Conservation (phyloP, 2,329 filamentous ascomycete species). For the Neonectria neomacrospora region DNA sequence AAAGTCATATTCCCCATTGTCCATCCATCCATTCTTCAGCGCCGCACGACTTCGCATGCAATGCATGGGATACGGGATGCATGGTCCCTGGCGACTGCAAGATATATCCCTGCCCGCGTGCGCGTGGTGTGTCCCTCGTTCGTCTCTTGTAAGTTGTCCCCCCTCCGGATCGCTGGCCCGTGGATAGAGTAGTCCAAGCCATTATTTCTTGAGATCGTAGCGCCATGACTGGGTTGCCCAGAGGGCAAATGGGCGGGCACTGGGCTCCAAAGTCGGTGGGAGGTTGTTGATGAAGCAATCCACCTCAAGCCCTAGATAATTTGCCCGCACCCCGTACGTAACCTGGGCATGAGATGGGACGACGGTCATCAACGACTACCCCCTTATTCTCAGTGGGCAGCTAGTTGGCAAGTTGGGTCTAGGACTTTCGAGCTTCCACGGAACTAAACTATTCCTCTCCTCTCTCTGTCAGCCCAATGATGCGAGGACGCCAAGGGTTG, state of each 20-base stretch:
- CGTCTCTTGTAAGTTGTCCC: neutral
- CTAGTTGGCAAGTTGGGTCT: neutral
- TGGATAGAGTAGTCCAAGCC: neutral
- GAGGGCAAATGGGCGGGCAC: neutral
- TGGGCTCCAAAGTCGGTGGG: constrained; percentile 3
- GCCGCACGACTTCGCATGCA: constrained; percentile 18
- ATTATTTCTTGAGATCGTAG: constrained; percentile 6
- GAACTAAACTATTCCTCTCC: neutral
- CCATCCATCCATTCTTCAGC: constrained; percentile 17
- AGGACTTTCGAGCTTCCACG: neutral
- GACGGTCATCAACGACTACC: constrained; percentile 3
- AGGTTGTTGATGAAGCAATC: constrained; percentile 21
- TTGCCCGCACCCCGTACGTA: constrained; percentile 21
- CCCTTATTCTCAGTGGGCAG: constrained; percentile 7
- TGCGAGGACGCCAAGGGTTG: neutral
- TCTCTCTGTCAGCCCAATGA: neutral
- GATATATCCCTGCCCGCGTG: constrained; percentile 24
- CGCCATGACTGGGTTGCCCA: constrained; percentile 19
- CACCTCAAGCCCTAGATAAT: constrained; percentile 28
- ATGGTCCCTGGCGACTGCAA: constrained; percentile 20
- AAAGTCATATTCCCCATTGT: constrained; percentile 8
- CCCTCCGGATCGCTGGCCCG: neutral
- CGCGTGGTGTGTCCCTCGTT: constrained; percentile 5
- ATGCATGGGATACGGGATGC: constrained; percentile 19
- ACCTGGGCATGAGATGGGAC: constrained; percentile 23